Evolutionary conservation across 169 alveolate genomes (phyloP), one percentile per base, ranked within the genome.

Genomic region (Besnoitia besnoiti): DNA sequence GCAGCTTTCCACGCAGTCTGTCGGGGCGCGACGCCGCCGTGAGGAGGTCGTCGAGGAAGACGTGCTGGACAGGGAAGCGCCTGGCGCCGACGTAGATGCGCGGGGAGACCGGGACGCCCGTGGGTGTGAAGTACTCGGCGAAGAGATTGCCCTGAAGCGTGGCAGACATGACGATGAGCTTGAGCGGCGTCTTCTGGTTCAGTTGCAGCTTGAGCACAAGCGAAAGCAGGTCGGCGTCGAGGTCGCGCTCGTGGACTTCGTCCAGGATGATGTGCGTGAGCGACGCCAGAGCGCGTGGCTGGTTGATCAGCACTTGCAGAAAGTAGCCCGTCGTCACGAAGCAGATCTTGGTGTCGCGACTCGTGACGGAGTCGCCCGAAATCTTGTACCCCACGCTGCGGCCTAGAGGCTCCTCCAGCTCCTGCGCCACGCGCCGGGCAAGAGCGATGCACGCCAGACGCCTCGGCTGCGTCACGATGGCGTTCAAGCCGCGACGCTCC

Each of bases 201-300:
- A 95, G 94, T 89, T 93, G 96, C 44, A 95, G 93, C 62, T 95
- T 95, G 62, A 95, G 87, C 46, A 95, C 95, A 92, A 93, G 73
- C 19, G 91, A 91, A 0, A 95, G 89, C 44, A 94, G 82, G 40
- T 95, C 96, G 12, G 95, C 95, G 46, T 94, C 96, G 47, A 94
- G 84, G 77, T 90, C 95, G 16, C 96, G 92, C 75, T 95, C 96
- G 90, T 95, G 96, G 30, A 93, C 94, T 67, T 94, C 95, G 84
- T 94, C 95, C 59, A 94, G 91, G n/a, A 94, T 90, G 12, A 94
- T 49, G 61, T 90, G 94, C 33, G 91, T 39, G 7, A 93, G 90
- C 87, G 91, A 87, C 61, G 92, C 94, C 73, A 94, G 91, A 40
- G 93, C 62, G 67, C 91, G 89, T 50, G 90, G 94, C 35, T 80